Base-by-base conservation (phyloP, 495 filamentous ascomycete genomes). In the Aspergillus avenaceus region DNA sequence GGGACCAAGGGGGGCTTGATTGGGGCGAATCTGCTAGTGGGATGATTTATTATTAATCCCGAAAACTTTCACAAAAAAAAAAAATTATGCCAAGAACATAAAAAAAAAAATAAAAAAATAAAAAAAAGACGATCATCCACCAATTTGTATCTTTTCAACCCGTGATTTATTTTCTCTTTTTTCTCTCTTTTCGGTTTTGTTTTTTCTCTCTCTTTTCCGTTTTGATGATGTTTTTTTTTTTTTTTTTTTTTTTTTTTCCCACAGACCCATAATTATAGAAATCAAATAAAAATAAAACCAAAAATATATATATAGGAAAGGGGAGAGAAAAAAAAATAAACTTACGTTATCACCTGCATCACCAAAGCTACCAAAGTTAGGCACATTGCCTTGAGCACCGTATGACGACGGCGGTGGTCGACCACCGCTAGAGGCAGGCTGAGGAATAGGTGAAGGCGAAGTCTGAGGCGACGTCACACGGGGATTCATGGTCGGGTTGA, bases 371-470 rank as follows among this genome's bases (percentile, higher is more conserved):
- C 91, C 91, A 73, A 96, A 96, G 55, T 80, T 89, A 47, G 87
- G 59, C 62, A 72, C 76, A 57, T 81, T 81, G 18, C 75, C 74
- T 56, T 83, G 81, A 50, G 76, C 76, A 53, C 84, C 81, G 55
- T 86, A 77, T 38, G 78, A 79, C 9, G 87, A 87, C 54, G 71
- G 70, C 24, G 86, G 86, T 36, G 88, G 89, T 67, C 87, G 79
- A 58, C 90, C 90, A 60, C 90, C 90, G 67, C 90, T 95, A 29
- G 86, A 85, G 29, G 87, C 80, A 41, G 87, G 87, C 65, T 88
- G 86, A 16, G 91, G 91, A 45, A 97, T 97, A 5, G 91, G 91
- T 18, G 86, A 89, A 3, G 91, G 91, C 12, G 91, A 96, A 23
- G 80, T 79, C 49, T 84, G 81, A 5, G 88, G 88, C 34, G 85